Evolutionary conservation across 208 protist genomes (phyloP).

Genomic region (Paratrypanosoma confusum): DNA sequence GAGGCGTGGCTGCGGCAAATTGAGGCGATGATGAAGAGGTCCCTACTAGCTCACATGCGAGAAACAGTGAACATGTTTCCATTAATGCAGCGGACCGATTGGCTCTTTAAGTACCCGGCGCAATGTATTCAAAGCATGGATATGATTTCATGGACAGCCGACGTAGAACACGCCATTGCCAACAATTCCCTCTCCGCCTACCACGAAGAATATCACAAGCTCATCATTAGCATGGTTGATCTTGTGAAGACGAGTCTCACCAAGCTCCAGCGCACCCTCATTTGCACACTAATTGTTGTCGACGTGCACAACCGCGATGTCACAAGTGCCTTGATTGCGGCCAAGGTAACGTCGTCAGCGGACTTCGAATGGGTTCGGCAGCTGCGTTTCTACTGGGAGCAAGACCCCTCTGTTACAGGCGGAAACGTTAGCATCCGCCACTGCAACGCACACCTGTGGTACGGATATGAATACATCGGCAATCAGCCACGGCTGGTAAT

Average conservation of each 20-base stretch:
- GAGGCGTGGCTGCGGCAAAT: conserved; percentile 93
- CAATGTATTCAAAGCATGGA: conserved; percentile 91
- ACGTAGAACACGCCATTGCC: conserved; percentile 82
- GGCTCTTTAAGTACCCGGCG: conserved; percentile 90
- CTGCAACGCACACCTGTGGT: conserved; percentile 83
- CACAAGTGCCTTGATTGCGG: conserved; percentile 59
- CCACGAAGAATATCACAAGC: conserved; percentile 63
- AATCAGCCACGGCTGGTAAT: conserved; percentile 94
- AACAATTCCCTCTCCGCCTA: conserved; percentile 40
- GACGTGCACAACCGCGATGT: conserved; percentile 95
- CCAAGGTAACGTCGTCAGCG: conserved; percentile 27
- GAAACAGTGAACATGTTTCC: conserved; percentile 66
- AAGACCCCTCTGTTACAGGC: conserved; percentile 20
- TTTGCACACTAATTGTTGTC: conserved; percentile 93
- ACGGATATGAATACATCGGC: conserved; percentile 95
- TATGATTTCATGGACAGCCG: conserved; percentile 90
- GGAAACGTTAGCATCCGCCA: conserved; percentile 79
- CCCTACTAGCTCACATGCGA: conserved; percentile 79
- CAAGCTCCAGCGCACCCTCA: conserved; percentile 82
- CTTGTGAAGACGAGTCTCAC: conserved; percentile 82
- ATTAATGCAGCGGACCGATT: conserved; percentile 64
- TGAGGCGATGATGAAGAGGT: conserved; percentile 88
- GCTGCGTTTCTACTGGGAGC: conserved; percentile 93
- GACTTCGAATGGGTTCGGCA: conserved; percentile 93
- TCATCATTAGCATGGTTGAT: conserved; percentile 84